Base-by-base conservation (phyloP, 2,329 filamentous ascomycete species). In the Sporothrix variecibatus region DNA sequence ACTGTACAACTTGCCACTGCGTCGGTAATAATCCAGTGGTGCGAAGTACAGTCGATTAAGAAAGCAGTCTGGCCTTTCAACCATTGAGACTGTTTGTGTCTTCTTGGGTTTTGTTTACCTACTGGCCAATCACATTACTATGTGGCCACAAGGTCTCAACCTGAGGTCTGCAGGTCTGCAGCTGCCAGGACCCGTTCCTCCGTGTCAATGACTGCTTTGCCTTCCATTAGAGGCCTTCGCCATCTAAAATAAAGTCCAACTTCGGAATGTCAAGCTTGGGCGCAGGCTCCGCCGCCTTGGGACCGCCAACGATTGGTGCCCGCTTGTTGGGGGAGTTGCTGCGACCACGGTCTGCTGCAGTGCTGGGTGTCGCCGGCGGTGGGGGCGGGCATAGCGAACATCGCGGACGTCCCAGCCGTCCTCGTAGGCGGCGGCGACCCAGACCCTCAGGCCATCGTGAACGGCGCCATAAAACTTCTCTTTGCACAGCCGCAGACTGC, bases 401-500 rank as follows among this genome's bases (percentile, higher is more conserved):
- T 92, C 91, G 71, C 88, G 87, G 60, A 94, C 92, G 70, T 94
- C 90, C 95, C 96, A 99, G 64, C 90, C 93, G 82, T 99, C 96
- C 75, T 95, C 94, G 38, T 86, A 87, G 0, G 94, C 95, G 0
- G 95, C 96, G 0, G 91, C 92, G 23, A 98, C 93, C 95, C 95
- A 99, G 7, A 93, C 95, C 72, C 93, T 90, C 76, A 98, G 86
- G 1, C 92, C 94, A 78, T 95, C 94, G 81, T 99, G 96, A 3
- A 99, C 93, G 68, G 93, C 91, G 1, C 93, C 93, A 81, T 99
- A 98, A 81, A 98, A 97, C 82, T 98, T 98, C 82, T 98, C 95
- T 82, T 98, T 99, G 86, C 95, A 98, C 20, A 95, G 92, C 5
- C 96, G 90, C 76, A 98, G 85, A 74, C 91, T 95, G 28, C 89